A percentile compares a stretch with the other conserved stretches of the same genome.
phyloP scores from a whole-genome alignment of 768 basidiomycete genomes.

The Lepiota subincarnata region DNA sequence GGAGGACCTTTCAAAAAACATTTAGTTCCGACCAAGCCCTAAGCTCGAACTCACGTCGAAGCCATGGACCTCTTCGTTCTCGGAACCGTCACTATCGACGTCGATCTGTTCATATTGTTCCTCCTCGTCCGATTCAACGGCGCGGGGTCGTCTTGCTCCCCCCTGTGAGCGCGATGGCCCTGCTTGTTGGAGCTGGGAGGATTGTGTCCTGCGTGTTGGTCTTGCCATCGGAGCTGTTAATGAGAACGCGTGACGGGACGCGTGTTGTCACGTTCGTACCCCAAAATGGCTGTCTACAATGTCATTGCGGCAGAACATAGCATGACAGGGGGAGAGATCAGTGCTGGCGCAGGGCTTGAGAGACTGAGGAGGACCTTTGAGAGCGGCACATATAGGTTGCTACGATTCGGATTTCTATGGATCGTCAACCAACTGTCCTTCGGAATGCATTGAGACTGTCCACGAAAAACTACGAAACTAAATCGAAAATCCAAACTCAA shows the following conservation, averaged over 20 bases:
- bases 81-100: constrained; percentile 3
- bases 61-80: constrained; percentile 1
- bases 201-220: constrained; percentile 6
- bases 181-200: constrained; percentile 7
- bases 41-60: constrained; percentile 1
- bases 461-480: too few species aligned
- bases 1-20: constrained; percentile 43
- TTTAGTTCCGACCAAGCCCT: background rate
- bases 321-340: too few species aligned
- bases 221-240: constrained; percentile 8
- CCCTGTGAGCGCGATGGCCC: constrained; percentile 9
- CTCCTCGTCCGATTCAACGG: constrained; percentile 11
- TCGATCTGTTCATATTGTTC: constrained; percentile 2
- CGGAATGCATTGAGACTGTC: too few species aligned
- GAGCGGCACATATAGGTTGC: too few species aligned
- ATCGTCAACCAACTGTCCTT: too few species aligned
- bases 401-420: too few species aligned
- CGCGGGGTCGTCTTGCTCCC: background rate
- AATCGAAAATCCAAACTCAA: too few species aligned
- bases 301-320: too few species aligned
- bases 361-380: too few species aligned
- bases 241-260: constrained; percentile 9
- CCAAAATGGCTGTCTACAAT: too few species aligned
- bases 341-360: too few species aligned
- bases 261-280: background rate